Conservation (phyloP, 2,329 filamentous ascomycete genomes). For the Acarospora socialis region DNA sequence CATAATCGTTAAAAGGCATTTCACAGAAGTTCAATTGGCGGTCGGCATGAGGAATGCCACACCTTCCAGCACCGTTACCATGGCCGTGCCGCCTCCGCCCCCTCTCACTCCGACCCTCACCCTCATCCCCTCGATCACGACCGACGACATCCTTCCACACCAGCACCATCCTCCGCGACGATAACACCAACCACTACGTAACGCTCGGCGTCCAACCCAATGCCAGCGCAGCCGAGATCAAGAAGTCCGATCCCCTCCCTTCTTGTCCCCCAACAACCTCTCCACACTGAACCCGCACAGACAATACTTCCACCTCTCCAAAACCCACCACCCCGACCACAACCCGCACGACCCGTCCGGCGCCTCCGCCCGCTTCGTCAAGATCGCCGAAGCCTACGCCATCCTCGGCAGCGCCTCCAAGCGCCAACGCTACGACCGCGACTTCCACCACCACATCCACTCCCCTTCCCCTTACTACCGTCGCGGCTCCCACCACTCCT, state of each 20-base stretch:
- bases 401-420: constrained; percentile 59
- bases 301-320: constrained; percentile 81
- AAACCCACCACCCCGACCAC: constrained; percentile 81
- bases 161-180: constrained; percentile 23
- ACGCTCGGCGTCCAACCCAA: constrained; percentile 56
- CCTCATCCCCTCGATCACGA: too few relatives aligned
- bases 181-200: constrained; percentile 59
- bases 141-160: constrained; percentile 34
- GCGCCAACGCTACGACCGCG: constrained; percentile 67
- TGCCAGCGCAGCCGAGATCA: constrained; percentile 65
- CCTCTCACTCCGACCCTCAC: not conserved
- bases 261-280: not conserved
- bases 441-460: constrained; percentile 35
- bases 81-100: too few relatives aligned
- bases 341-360: constrained; percentile 61
- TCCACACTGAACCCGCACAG: constrained; percentile 16
- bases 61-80: not conserved
- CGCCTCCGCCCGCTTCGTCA: constrained; percentile 65
- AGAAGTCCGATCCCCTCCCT: constrained; percentile 45
- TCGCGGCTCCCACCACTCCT: constrained; percentile 11
- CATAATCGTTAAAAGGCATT: too few relatives aligned
- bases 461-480: not conserved
- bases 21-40: not conserved
- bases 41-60: constrained; percentile 1
- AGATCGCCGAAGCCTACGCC: constrained; percentile 71